A percentile compares a stretch with the other conserved stretches of the same genome.
These are phyloP conservation scores for Microbotryum scabiosae DNA, from an alignment of 1,284 basidiomycete genomes.

Conservation along the genomic window DNA sequence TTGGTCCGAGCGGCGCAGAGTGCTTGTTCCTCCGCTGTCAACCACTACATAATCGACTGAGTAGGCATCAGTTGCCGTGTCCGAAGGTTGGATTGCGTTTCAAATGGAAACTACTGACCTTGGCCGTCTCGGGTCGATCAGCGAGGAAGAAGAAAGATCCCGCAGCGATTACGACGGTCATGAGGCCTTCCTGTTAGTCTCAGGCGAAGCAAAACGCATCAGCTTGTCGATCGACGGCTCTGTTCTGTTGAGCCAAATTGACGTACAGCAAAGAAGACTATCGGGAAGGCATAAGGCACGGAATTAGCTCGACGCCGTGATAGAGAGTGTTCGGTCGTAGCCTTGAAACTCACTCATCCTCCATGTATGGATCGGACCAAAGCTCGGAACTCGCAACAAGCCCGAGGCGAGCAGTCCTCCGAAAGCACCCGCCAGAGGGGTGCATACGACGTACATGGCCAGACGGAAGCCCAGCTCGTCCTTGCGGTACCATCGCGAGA, in stretches of 20 bases:
- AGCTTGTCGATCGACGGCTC: too few species aligned
- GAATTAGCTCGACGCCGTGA: too few species aligned
- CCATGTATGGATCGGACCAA: slow-evolving; percentile 27
- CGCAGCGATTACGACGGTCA: slow-evolving; percentile 38
- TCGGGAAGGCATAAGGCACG: too few species aligned
- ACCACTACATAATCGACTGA: slow-evolving; percentile 26
- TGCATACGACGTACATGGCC: slow-evolving; percentile 26
- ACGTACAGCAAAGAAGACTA: slow-evolving; percentile 20
- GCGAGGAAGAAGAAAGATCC: slow-evolving; percentile 38
- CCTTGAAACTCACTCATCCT: slow-evolving; percentile 32
- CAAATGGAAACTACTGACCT: too few species aligned
- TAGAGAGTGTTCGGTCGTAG: not conserved
- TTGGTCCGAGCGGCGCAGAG: slow-evolving; percentile 35
- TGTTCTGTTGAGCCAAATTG: too few species aligned
- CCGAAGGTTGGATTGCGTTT: too few species aligned
- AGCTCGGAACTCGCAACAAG: slow-evolving; percentile 19
- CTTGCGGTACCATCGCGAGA: slow-evolving; percentile 39
- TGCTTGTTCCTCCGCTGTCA: slow-evolving; percentile 37
- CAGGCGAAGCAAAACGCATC: too few species aligned
- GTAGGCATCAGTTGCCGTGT: too few species aligned
- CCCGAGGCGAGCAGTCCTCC: slow-evolving; percentile 34
- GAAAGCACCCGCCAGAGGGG: slow-evolving; percentile 32
- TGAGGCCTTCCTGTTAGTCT: slow-evolving; percentile 39
- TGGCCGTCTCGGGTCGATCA: slow-evolving; percentile 37
- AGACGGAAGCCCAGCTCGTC: slow-evolving; percentile 38